Evolutionary conservation across 1,284 basidiomycete species (phyloP), one percentile per base, ranked within the genome.

Genomic region (Rhodotorula glutinis): DNA sequence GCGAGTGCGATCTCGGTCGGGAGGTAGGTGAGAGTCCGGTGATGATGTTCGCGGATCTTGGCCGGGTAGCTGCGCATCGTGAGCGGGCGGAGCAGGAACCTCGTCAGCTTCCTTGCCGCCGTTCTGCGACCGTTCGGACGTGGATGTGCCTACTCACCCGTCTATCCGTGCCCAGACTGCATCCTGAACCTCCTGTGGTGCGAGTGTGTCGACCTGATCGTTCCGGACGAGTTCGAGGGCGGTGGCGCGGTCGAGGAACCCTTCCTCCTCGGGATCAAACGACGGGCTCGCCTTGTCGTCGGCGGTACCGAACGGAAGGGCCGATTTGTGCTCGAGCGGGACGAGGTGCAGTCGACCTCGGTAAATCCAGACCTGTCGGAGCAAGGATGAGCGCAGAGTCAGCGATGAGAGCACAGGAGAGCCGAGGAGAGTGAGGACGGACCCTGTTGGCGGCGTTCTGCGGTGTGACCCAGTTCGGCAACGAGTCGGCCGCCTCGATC

Each of bases 401-500:
- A 77, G 79, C 46, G 25, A 14, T 5, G 33, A 21, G 9, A 9
- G 16, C 25, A n/a, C 29, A 5, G 17, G 46, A 40, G 4, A 29
- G 17, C 14, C n/a, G n/a, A 53, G n/a, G 21, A 16, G 19, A 23
- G 33, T 2, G 51, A 76, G 77, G 69, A 70, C 54, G 65, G 73
- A 92, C 91, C 82, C 96, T 87, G 80, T 97, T 95, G 77, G 88
- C 86, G 52, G 92, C 88, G 77, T 94, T 93, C 53, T 87, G 84
- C 1, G 95, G 96, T 17, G 88, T 88, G 53, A 98, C 86, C 96
- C 95, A 98, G 1, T 83, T 81, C 7, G 95, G 94, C 16, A 99
- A 81, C 57, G 82, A 84, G 63, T 98, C 89, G 16, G 96, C 96
- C 4, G 92, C 95, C 80, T 99, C 95, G 71, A 98, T 98, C 67